Conservation (phyloP, 768 basidiomycete genomes). For the Serendipita sp. region DNA sequence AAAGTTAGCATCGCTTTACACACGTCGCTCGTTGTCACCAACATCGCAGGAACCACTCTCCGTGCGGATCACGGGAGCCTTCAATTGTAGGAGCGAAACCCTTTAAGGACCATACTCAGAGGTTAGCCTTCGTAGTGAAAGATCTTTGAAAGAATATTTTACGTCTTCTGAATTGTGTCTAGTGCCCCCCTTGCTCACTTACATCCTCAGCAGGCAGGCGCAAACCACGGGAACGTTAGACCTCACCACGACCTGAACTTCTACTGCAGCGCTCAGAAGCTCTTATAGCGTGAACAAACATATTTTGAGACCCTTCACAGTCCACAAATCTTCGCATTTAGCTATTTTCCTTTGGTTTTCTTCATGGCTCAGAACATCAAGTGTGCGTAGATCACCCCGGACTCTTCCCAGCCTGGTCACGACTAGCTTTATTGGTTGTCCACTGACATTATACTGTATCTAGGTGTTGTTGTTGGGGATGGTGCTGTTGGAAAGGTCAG, state of each 20-base stretch:
- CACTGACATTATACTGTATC: conserved; percentile 9
- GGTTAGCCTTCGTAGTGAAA: no score
- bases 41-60: no score
- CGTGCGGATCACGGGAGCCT: no score
- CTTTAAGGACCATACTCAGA: no score
- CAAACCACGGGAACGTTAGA: neutral
- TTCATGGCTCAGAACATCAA: conserved; percentile 6
- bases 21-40: no score
- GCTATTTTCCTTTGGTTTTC: neutral
- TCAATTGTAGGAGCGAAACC: no score
- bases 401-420: neutral
- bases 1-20: no score
- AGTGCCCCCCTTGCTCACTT: no score
- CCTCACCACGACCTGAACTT: neutral
- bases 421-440: neutral
- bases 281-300: neutral
- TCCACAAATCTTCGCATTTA: neutral
- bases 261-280: neutral
- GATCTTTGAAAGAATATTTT: no score
- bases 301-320: neutral
- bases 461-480: conserved; percentile 96
- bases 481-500: conserved; percentile 93
- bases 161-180: no score
- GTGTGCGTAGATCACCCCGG: neutral
- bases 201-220: no score